Evolutionary conservation across 768 basidiomycete species (phyloP).

Genomic region (Aureoboletus auriporus): DNA sequence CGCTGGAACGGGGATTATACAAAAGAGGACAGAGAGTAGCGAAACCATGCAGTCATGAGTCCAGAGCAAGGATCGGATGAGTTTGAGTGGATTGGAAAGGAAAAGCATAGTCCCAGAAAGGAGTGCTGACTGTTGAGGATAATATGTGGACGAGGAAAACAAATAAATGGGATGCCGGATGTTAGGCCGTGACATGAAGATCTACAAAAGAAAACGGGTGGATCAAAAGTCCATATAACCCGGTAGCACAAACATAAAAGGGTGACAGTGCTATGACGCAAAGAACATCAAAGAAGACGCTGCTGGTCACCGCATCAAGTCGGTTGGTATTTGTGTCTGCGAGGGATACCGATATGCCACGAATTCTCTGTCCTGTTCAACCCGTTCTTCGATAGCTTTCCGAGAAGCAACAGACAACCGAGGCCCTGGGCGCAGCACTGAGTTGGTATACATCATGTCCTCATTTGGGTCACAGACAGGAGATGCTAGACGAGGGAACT

Average conservation of each 20-base stretch:
- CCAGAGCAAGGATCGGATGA: constrained; percentile 22
- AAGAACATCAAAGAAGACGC: background rate
- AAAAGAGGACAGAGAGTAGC: constrained; percentile 6
- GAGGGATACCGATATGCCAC: constrained; percentile 88
- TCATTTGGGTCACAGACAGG: constrained; percentile 48
- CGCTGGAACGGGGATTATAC: constrained; percentile 9
- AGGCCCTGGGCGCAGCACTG: constrained; percentile 45
- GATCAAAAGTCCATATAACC: constrained; percentile 6
- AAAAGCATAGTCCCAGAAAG: constrained; percentile 24
- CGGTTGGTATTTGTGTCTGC: constrained; percentile 57
- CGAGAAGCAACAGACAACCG: constrained; percentile 64
- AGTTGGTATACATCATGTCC: constrained; percentile 46
- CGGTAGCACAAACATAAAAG: constrained; percentile 3
- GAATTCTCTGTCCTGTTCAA: constrained; percentile 83
- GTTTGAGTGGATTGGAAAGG: constrained; percentile 6
- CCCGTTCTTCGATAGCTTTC: constrained; percentile 71
- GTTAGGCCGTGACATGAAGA: constrained; percentile 15
- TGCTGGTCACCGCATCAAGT: constrained; percentile 46
- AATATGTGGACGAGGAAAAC: constrained; percentile 12
- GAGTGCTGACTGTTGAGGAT: constrained; percentile 18
- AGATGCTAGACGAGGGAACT: constrained; percentile 46
- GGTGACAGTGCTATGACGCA: background rate
- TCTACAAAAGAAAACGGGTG: constrained; percentile 15
- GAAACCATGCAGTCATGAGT: constrained; percentile 24
- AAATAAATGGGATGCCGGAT: constrained; percentile 18